Conservation (phyloP, 192 early-diverging fungal genomes). For the Powellomyces hirtus region DNA sequence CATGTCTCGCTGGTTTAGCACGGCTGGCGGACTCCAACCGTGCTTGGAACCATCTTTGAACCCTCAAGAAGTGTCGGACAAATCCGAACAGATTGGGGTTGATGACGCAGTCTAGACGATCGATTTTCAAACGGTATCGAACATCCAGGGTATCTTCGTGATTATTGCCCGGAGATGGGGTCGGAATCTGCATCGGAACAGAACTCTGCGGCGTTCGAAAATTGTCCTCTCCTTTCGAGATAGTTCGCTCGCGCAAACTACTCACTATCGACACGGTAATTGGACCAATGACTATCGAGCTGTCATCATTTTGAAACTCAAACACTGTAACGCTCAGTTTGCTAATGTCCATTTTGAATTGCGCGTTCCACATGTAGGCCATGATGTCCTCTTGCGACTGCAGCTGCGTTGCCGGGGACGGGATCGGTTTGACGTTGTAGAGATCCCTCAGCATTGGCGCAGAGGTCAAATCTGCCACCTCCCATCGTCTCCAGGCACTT, state of each 20-base stretch:
- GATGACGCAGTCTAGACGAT: constrained; percentile 12
- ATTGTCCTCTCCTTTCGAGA: background rate
- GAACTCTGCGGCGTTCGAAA: background rate
- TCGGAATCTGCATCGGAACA: background rate
- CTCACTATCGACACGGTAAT: constrained; percentile 7
- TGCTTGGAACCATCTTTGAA: constrained; percentile 30
- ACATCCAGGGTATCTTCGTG: constrained; percentile 5
- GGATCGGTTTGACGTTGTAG: constrained; percentile 17
- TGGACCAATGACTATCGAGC: constrained; percentile 25
- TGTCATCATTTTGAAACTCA: constrained; percentile 33
- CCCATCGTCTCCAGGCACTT: constrained; percentile 43
- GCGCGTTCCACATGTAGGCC: background rate
- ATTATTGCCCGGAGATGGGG: background rate
- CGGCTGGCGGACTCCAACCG: constrained; percentile 10
- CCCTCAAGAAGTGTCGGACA: constrained; percentile 32
- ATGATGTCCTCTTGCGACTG: background rate
- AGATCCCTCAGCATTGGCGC: constrained; percentile 23
- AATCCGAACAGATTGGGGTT: constrained; percentile 47
- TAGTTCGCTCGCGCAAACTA: background rate
- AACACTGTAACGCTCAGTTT: constrained; percentile 23
- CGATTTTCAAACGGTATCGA: background rate
- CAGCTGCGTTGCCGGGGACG: background rate
- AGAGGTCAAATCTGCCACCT: constrained; percentile 43
- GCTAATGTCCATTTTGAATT: constrained; percentile 3
- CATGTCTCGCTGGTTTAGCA: background rate